Evolutionary conservation across 345 rosid genomes (phyloP), one percentile per base, ranked within the genome.

Genomic region (Mercurialis annua): DNA sequence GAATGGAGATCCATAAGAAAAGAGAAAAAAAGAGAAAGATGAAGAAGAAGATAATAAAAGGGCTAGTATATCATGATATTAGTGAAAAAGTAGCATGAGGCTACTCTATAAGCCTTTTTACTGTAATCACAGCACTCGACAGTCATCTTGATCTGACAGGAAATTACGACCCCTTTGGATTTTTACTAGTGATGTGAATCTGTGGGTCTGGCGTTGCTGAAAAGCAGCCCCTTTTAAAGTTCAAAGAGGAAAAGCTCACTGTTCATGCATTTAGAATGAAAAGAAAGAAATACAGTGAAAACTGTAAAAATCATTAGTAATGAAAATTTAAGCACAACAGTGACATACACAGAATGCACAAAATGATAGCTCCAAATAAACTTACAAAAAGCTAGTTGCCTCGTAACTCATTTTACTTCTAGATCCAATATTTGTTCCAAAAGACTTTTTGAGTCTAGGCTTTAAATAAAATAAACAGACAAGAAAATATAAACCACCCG

Each of bases 401-500:
- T 24, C 34, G 33, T 26, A 1, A 49, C 20, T 21, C 50, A 38
- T 49, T 31, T 59, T 63, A 44, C 8, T 63, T 66, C 44, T 62
- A 36, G 44, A 30, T 63, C 21, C 12, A 57, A 4, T 10, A 26
- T 67, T 44, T 21, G 12, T 59, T 73, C 60, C 15, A 49, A 62
- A 40, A 5, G 14, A 75, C 61, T 47, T 63, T 53, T 47, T 57
- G 54, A n/a, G 62, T 70, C 65, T 68, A n/a, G n/a, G n/a, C n/a
- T n/a, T n/a, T n/a, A n/a, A 57, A 18, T 30, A 23, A 64, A 29
- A 27, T 20, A 68, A 62, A 70, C 29, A 66, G 7, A 36, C 49
- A 57, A 29, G 42, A 44, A 11, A 36, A 64, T 10, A 21, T 15
- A 10, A 24, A 24, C 21, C 34, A 56, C 40, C n/a, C n/a, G 59